Conservation (phyloP, 345 rosid species). For the Raphanus raphanistrum region DNA sequence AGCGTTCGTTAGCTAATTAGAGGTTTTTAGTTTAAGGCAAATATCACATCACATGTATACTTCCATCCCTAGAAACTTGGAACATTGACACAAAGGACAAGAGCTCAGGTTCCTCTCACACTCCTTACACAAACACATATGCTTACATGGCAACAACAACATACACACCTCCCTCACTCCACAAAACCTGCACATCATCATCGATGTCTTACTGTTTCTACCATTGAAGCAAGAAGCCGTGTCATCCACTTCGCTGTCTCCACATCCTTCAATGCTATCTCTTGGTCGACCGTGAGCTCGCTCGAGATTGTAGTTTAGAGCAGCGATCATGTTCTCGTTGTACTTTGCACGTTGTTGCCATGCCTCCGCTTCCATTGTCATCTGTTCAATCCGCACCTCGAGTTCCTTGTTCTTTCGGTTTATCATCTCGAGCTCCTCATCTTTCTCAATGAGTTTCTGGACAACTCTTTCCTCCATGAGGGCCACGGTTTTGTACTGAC, state of each 20-base stretch:
- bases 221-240: slow-evolving; percentile 85
- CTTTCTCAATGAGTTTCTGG: slow-evolving; percentile 68
- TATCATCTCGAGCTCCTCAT: slow-evolving; percentile 64
- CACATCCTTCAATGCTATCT: slow-evolving; percentile 80
- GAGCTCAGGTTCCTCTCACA: slow-evolving; percentile 82
- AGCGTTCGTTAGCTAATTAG: slow-evolving; percentile 33
- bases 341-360: slow-evolving; percentile 80
- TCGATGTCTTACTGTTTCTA: slow-evolving; percentile 27
- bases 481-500: slow-evolving; percentile 60
- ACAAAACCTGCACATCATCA: slow-evolving; percentile 73
- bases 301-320: slow-evolving; percentile 70
- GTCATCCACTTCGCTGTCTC: slow-evolving; percentile 89
- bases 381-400: slow-evolving; percentile 68
- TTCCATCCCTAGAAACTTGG: slow-evolving; percentile 77
- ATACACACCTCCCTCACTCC: slow-evolving; percentile 66
- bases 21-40: slow-evolving; percentile 1
- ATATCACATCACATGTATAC: slow-evolving; percentile 60
- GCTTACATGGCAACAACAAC: slow-evolving; percentile 92
- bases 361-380: slow-evolving; percentile 64
- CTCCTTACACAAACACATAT: slow-evolving; percentile 85
- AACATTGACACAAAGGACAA: slow-evolving; percentile 81
- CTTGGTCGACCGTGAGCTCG: slow-evolving; percentile 62
- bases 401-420: slow-evolving; percentile 75
- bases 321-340: slow-evolving; percentile 66
- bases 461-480: slow-evolving; percentile 58